Evolutionary conservation across 805 yeast species (phyloP).

Genomic region (Candida boleticola): DNA sequence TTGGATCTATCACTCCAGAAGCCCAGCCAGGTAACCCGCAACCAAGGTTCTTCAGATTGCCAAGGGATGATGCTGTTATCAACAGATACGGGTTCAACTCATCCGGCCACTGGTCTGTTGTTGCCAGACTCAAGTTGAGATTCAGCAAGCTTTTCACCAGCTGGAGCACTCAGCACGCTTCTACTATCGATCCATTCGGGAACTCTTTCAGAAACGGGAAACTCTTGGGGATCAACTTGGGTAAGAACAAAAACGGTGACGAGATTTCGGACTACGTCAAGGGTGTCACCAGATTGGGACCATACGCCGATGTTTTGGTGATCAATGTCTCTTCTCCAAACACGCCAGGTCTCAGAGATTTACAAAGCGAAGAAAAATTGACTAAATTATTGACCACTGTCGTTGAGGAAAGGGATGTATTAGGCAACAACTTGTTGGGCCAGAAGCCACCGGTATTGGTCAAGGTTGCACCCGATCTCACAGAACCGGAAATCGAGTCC

Average conservation of each 20-base stretch:
- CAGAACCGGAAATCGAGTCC: slow-evolving; percentile 74
- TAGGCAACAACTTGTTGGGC: slow-evolving; percentile 41
- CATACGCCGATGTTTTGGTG: slow-evolving; percentile 83
- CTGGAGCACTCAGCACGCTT: slow-evolving; percentile 9
- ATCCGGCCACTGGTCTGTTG: slow-evolving; percentile 75
- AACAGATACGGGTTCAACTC: slow-evolving; percentile 96
- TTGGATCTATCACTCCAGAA: slow-evolving; percentile 89
- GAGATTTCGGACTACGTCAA: slow-evolving; percentile 81
- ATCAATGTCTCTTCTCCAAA: slow-evolving; percentile 94
- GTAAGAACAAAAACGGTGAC: slow-evolving; percentile 91
- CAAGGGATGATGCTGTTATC: slow-evolving; percentile 84
- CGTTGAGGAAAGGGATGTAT: slow-evolving; percentile 59
- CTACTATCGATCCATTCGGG: slow-evolving; percentile 21
- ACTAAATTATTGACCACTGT: slow-evolving; percentile 66
- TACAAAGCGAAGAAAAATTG: slow-evolving; percentile 76
- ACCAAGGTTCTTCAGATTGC: slow-evolving; percentile 87
- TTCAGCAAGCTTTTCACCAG: slow-evolving; percentile 40
- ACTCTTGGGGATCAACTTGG: slow-evolving; percentile 79
- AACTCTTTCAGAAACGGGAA: slow-evolving; percentile 62
- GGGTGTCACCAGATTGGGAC: slow-evolving; percentile 82
- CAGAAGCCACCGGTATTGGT: slow-evolving; percentile 78
- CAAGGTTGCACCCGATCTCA: slow-evolving; percentile 90
- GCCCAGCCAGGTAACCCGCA: slow-evolving; percentile 95
- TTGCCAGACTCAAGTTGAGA: slow-evolving; percentile 65
- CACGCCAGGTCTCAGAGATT: slow-evolving; percentile 89